Evolutionary conservation across 371 early-diverging fungal genomes (phyloP).

Genomic region (Mortierella sp.): DNA sequence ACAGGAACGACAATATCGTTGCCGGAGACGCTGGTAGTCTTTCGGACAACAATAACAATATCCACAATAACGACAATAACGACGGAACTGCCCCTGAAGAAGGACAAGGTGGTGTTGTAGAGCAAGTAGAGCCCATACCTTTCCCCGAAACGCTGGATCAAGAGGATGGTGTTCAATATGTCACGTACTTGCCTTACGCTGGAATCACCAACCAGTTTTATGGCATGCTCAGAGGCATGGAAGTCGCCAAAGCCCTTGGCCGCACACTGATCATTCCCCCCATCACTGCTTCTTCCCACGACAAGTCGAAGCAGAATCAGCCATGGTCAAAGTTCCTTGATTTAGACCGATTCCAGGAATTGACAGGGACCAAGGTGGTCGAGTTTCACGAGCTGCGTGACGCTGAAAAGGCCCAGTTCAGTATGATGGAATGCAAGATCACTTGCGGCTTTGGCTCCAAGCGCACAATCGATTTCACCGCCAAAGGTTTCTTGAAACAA

Average conservation of each 20-base stretch:
- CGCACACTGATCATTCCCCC: slow-evolving; percentile 47
- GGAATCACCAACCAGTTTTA: slow-evolving; percentile 50
- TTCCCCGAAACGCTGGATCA: slow-evolving; percentile 40
- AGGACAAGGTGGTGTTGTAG: background rate
- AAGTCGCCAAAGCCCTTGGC: slow-evolving; percentile 29
- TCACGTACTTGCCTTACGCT: slow-evolving; percentile 39
- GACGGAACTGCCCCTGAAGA: slow-evolving; percentile 22
- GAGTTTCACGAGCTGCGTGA: slow-evolving; percentile 35
- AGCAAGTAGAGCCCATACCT: slow-evolving; percentile 19
- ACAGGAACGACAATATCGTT: slow-evolving; percentile 12
- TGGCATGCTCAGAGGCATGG: slow-evolving; percentile 37
- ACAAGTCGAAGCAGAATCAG: slow-evolving; percentile 37
- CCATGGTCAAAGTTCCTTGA: slow-evolving; percentile 48
- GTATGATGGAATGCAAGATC: slow-evolving; percentile 30
- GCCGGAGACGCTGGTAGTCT: background rate
- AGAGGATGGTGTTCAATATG: slow-evolving; percentile 29
- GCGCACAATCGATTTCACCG: slow-evolving; percentile 35
- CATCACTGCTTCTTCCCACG: slow-evolving; percentile 35
- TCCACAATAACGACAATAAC: background rate
- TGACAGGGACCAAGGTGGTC: slow-evolving; percentile 25
- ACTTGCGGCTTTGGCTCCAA: slow-evolving; percentile 53
- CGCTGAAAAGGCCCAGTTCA: slow-evolving; percentile 15
- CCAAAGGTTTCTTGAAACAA: slow-evolving; percentile 43
- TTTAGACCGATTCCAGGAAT: slow-evolving; percentile 16
- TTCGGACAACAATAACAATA: slow-evolving; percentile 7